Percentiles rank a stretch among this genome's conserved stretches.
phyloP scores from a whole-genome alignment of 1,284 basidiomycete genomes.

The Pyrrhoderma lamaoense region DNA sequence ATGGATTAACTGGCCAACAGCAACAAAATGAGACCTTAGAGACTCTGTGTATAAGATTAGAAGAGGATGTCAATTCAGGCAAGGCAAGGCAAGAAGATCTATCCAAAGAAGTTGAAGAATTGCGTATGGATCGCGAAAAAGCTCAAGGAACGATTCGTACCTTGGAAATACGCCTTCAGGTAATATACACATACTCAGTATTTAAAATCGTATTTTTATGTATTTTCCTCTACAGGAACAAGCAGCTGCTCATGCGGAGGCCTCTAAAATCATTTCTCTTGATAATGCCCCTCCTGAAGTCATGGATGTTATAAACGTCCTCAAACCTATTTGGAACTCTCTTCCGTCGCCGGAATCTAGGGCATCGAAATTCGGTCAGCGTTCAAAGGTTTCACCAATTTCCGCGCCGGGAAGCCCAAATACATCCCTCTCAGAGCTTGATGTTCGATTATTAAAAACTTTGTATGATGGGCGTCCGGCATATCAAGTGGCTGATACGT shows the following conservation, averaged over 20 bases:
- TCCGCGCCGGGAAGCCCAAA: conserved; percentile 36
- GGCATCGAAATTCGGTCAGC: conserved; percentile 51
- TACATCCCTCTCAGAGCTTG: conserved; percentile 65
- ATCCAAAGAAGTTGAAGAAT: conserved; percentile 48
- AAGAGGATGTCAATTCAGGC: conserved; percentile 41
- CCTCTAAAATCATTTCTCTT: conserved; percentile 27
- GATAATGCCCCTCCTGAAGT: conserved; percentile 40
- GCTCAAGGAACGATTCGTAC: conserved; percentile 38
- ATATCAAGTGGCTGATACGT: conserved; percentile 32
- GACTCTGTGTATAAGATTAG: conserved; percentile 35
- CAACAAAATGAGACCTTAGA: conserved; percentile 45
- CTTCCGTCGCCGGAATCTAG: conserved; percentile 76
- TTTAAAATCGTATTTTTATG: background rate
- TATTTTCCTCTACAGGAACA: conserved; percentile 8
- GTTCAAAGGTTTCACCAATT: conserved; percentile 32
- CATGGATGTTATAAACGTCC: conserved; percentile 49
- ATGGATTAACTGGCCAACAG: conserved; percentile 42
- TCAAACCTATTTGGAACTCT: conserved; percentile 70
- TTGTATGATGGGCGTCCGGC: conserved; percentile 48
- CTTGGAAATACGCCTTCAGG: conserved; percentile 40
- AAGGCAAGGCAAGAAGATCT: conserved; percentile 43
- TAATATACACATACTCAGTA: conserved; percentile 20
- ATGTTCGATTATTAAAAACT: conserved; percentile 69
- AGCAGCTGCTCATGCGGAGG: conserved; percentile 18
- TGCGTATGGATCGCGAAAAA: conserved; percentile 47